Conservation (phyloP, 306 rosid species). For the Geum urbanum region DNA sequence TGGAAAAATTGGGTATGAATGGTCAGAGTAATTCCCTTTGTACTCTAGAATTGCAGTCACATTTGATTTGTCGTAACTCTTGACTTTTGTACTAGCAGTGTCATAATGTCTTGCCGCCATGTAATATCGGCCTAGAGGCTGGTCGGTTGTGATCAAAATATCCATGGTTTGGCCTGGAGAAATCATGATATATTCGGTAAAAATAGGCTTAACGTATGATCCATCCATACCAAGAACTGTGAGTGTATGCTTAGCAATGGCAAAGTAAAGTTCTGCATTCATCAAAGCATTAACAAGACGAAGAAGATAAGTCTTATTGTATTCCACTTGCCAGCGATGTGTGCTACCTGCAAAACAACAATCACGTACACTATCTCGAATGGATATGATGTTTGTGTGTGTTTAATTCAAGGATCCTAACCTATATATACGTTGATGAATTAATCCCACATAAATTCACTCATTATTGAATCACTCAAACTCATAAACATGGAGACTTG, state of each 20-base stretch:
- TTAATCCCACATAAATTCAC: too few species aligned
- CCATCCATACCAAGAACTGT: slow-evolving; percentile 39
- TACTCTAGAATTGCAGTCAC: slow-evolving; percentile 45
- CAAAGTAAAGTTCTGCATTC: slow-evolving; percentile 31
- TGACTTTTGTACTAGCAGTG: neutral
- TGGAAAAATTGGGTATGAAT: neutral
- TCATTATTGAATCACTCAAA: too few species aligned
- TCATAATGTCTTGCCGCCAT: slow-evolving; percentile 29
- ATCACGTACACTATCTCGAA: neutral
- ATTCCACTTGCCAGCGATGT: slow-evolving; percentile 23
- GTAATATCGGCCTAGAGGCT: slow-evolving; percentile 33
- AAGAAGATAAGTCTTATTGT: slow-evolving; percentile 39
- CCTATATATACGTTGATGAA: too few species aligned
- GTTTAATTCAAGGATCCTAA: too few species aligned
- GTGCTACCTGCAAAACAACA: neutral
- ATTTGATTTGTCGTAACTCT: slow-evolving; percentile 30
- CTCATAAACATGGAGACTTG: too few species aligned
- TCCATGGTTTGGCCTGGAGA: slow-evolving; percentile 45
- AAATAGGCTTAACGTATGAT: slow-evolving; percentile 31
- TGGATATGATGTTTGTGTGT: neutral
- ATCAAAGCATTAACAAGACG: slow-evolving; percentile 37
- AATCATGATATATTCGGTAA: slow-evolving; percentile 30
- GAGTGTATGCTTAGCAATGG: slow-evolving; percentile 39
- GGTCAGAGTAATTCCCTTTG: slow-evolving; percentile 8
- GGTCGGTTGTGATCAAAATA: slow-evolving; percentile 33